phyloP scores from a whole-genome alignment of 1,139 yeast species.

The Debaryomyces psychrophilus region DNA sequence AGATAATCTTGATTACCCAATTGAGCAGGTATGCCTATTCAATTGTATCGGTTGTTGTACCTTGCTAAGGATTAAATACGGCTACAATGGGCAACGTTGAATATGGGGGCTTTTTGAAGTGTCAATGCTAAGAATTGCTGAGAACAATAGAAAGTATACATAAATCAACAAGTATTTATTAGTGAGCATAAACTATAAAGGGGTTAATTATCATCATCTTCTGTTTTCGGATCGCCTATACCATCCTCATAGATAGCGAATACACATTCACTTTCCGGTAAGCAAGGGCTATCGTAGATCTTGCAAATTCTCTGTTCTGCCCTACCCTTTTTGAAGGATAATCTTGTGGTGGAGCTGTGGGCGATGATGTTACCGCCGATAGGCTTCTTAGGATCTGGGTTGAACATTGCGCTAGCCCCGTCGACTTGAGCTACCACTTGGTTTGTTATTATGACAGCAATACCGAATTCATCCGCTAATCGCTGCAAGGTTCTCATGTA shows the following conservation, averaged over 20 bases:
- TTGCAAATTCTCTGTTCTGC: slow-evolving; percentile 93
- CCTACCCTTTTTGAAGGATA: slow-evolving; percentile 85
- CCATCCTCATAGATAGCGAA: slow-evolving; percentile 98
- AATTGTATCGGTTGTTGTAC: neutral
- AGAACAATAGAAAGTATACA: neutral
- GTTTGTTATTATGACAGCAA: slow-evolving; percentile 96
- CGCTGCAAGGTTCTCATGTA: slow-evolving; percentile 90
- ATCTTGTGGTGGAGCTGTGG: slow-evolving; percentile 91
- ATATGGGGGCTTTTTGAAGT: too few species aligned
- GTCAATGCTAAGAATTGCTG: neutral
- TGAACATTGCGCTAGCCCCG: slow-evolving; percentile 79
- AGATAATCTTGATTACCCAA: slow-evolving; percentile 13
- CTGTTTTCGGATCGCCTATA: slow-evolving; percentile 90
- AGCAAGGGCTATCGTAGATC: slow-evolving; percentile 91
- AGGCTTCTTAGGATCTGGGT: slow-evolving; percentile 98
- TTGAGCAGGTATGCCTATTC: neutral
- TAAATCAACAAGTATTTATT: neutral
- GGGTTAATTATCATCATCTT: slow-evolving; percentile 47
- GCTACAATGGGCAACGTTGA: neutral
- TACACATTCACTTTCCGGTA: slow-evolving; percentile 93
- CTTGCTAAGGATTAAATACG: neutral
- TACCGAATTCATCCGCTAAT: slow-evolving; percentile 96
- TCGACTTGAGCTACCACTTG: slow-evolving; percentile 99
- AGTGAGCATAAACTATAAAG: neutral
- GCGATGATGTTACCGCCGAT: slow-evolving; percentile 99